phyloP scores from a whole-genome alignment of 164 flowering plant species.

The Liquidambar formosana region DNA sequence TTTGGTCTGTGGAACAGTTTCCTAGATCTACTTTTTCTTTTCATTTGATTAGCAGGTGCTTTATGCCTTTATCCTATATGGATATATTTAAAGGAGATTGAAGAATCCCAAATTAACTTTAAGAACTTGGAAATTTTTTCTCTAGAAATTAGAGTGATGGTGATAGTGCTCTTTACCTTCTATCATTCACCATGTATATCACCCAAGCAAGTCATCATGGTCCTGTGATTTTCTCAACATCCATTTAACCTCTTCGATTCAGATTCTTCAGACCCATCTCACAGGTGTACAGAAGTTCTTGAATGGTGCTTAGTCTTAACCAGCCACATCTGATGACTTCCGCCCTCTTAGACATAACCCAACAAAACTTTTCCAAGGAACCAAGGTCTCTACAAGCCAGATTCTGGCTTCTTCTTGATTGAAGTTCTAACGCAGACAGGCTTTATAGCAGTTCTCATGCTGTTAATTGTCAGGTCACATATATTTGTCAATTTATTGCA shows the following conservation, averaged over 20 bases:
- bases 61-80: not conserved
- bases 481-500: conserved; percentile 4
- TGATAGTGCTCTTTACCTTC: not conserved
- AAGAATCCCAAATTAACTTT: not conserved
- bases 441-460: not conserved
- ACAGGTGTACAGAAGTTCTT: not conserved
- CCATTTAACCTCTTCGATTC: not conserved
- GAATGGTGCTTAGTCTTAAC: not conserved
- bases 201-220: not conserved
- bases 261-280: not conserved
- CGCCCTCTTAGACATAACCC: not conserved
- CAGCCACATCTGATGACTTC: not conserved
- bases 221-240: not conserved
- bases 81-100: too few species aligned
- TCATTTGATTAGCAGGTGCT: not conserved
- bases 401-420: not conserved
- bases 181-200: not conserved
- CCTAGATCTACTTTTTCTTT: not conserved
- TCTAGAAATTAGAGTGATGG: not conserved
- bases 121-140: not conserved
- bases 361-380: not conserved
- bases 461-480: not conserved
- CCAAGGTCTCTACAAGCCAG: not conserved
- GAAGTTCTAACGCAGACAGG: not conserved
- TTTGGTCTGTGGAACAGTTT: not conserved